Percentiles rank a stretch among this genome's conserved stretches.
Conservation (phyloP, 2,329 filamentous ascomycete species). For the Diaporthe ilicicola region DNA sequence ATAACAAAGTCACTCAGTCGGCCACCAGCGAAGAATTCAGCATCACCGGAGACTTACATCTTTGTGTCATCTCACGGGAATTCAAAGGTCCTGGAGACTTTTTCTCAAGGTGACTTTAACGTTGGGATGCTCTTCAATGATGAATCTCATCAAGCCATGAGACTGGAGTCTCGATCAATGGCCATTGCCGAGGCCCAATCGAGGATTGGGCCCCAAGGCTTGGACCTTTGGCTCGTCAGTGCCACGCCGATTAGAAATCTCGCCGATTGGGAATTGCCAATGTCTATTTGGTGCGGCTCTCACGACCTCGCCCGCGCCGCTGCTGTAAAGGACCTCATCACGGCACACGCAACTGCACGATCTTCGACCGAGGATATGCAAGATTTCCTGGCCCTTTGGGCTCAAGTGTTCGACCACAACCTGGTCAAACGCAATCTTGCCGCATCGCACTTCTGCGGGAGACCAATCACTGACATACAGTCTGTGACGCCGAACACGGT, state of each 20-base stretch:
- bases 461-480: not conserved
- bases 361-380: not conserved
- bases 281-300: not conserved
- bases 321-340: not conserved
- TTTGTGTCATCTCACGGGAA: not conserved
- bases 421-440: not conserved
- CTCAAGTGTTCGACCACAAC: not conserved
- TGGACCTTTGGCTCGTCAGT: not conserved
- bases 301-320: not conserved
- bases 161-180: not conserved
- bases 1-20: not conserved
- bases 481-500: not conserved
- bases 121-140: not conserved
- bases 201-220: not conserved
- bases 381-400: fast-evolving
- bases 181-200: not conserved
- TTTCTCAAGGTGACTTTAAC: fast-evolving
- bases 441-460: not conserved
- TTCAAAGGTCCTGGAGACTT: not conserved
- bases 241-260: not conserved
- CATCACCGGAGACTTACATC: not conserved
- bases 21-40: not conserved
- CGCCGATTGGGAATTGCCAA: not conserved
- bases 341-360: not conserved
- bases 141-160: not conserved